Percentiles rank a stretch among this genome's conserved stretches.
Conservation (phyloP, 306 rosid genomes). For the Potentilla sterilis region DNA sequence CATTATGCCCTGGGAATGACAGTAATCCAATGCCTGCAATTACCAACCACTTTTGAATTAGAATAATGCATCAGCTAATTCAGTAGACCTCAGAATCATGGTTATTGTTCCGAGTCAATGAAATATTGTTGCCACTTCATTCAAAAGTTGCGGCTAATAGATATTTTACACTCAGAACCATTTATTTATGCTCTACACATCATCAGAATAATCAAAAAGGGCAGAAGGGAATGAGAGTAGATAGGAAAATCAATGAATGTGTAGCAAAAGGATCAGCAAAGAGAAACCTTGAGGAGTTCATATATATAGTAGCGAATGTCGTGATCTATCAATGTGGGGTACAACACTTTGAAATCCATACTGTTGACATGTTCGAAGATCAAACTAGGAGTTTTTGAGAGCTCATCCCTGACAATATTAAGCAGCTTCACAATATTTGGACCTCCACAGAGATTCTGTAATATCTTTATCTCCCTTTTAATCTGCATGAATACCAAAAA, state of each 20-base stretch:
- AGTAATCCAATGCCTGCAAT: constrained; percentile 46
- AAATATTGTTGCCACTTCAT: background rate
- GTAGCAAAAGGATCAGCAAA: background rate
- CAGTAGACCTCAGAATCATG: background rate
- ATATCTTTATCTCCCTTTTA: constrained; percentile 46
- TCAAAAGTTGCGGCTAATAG: background rate
- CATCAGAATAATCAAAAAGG: background rate
- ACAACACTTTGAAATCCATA: constrained; percentile 41
- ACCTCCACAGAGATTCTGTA: constrained; percentile 52
- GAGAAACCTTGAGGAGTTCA: constrained; percentile 43
- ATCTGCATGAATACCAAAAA: constrained; percentile 29
- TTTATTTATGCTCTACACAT: background rate
- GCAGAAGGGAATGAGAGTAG: background rate
- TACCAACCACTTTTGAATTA: background rate
- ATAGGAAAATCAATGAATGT: background rate
- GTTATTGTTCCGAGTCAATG: background rate
- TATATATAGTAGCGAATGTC: constrained; percentile 49
- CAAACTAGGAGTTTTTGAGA: constrained; percentile 46
- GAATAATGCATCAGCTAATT: background rate
- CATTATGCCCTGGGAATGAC: constrained; percentile 51
- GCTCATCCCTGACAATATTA: constrained; percentile 45
- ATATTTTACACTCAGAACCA: background rate
- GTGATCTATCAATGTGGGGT: constrained; percentile 44
- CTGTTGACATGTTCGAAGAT: constrained; percentile 47
- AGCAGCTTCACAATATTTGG: constrained; percentile 43